Base-by-base conservation (phyloP, 148 eudicot species). In the Rhododendron henanense region DNA sequence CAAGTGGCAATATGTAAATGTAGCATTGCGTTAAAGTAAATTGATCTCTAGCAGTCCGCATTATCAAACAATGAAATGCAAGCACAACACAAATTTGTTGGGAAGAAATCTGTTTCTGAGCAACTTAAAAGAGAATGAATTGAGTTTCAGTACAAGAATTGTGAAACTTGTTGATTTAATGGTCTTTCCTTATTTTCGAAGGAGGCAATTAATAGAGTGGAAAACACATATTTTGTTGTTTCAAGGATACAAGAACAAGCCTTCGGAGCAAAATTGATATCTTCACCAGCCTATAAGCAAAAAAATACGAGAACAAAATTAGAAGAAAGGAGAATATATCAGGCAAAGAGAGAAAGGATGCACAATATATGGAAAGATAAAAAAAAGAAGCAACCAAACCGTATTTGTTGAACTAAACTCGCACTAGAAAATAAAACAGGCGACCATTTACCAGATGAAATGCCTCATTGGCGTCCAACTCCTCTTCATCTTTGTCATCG, bases 181-280 rank as follows among this genome's bases (percentile, higher is more conserved):
- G 33, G 21, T 23, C 23, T 41, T 69, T 67, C 33, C 35, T 16
- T 69, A 41, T 28, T 67, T 28, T 48, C 21, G 6, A 45, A 13
- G 33, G 59, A 73, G 79, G 31, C 25, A 41, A 4, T 51, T 39
- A 8, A 33, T 51, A 81, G 85, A 33, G 59, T 85, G 82, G 47
- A 41, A 77, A 83, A 65, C 48, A 81, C 55, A 79, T 71, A 44
- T 45, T 71, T 19, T 16, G 51, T 14, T 48, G 47, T 83, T 90
- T 47, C 82, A 88, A 89, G 99, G 98, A 96, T 96, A 95, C 99
- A 91, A 50, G 92, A 89, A 89, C 80, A 84, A 7, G 94, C 86
- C 85, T 92, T 91, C 85, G 82, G 83, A 77, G 93, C 84, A 82
- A 89, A 90, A 89, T 88, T 89, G 74, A 87, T 90, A 77, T 91